Conservation (phyloP, 805 yeast genomes). For the Jamesozyma rosinii region DNA sequence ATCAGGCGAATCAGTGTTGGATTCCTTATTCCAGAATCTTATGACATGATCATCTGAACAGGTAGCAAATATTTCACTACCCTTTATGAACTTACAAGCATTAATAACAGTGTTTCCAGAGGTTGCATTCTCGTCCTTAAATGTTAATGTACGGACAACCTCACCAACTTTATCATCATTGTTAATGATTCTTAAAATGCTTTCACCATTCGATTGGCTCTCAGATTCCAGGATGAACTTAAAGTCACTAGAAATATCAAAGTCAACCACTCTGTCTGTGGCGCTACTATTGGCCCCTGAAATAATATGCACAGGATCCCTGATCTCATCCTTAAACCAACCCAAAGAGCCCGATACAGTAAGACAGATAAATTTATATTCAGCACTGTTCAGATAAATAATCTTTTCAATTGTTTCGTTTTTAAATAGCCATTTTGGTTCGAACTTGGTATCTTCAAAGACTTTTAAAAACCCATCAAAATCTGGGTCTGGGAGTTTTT, state of each 20-base stretch:
- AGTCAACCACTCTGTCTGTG: constrained; percentile 8
- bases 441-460: constrained; percentile 10
- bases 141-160: constrained; percentile 14
- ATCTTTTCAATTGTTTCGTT: constrained; percentile 23
- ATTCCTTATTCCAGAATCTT: constrained; percentile 24
- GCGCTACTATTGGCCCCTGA: not conserved
- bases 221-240: constrained; percentile 17
- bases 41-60: constrained; percentile 20
- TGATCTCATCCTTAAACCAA: constrained; percentile 25
- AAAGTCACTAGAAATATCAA: constrained; percentile 18
- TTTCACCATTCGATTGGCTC: constrained; percentile 5
- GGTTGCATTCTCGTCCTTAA: constrained; percentile 1
- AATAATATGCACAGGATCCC: constrained; percentile 12
- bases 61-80: constrained; percentile 13
- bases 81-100: constrained; percentile 1
- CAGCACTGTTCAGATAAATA: constrained; percentile 11
- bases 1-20: constrained; percentile 13
- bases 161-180: constrained; percentile 19
- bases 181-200: constrained; percentile 19
- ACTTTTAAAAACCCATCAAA: constrained; percentile 25
- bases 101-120: not conserved
- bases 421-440: constrained; percentile 22
- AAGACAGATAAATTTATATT: constrained; percentile 28
- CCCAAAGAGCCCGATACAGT: constrained; percentile 25
- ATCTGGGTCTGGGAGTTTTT: constrained; percentile 23